These are phyloP conservation scores for Nosema granulosis DNA, from an alignment of 371 early-diverging fungal species.

Conservation along the genomic window DNA sequence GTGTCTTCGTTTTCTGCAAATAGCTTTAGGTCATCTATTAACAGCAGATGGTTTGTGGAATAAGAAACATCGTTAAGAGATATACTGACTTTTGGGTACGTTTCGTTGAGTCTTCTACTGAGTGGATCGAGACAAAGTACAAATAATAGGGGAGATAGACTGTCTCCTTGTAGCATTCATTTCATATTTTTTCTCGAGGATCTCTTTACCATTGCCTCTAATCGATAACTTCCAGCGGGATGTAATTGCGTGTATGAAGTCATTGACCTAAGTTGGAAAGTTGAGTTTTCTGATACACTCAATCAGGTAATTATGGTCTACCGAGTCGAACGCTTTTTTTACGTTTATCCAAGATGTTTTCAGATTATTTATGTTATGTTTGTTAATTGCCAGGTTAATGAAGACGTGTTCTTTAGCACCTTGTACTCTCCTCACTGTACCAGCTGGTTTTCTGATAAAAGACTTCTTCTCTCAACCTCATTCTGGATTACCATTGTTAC, in stretches of 20 bases:
- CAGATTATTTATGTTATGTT: background rate
- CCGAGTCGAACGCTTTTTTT: background rate
- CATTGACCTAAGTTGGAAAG: background rate
- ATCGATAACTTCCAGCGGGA: background rate
- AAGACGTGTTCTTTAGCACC: constrained; percentile 11
- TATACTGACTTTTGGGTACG: background rate
- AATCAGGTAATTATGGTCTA: background rate
- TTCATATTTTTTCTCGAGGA: constrained; percentile 2
- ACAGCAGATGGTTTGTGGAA: background rate
- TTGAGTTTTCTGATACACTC: background rate
- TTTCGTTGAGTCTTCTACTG: constrained; percentile 7
- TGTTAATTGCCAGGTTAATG: background rate
- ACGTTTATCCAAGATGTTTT: constrained; percentile 5
- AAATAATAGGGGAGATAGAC: constrained; percentile 25
- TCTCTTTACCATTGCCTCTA: background rate
- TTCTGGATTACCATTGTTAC: background rate
- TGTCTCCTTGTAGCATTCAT: constrained; percentile 30
- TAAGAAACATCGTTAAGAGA: background rate
- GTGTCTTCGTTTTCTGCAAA: background rate
- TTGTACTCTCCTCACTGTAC: constrained; percentile 21
- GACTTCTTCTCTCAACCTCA: background rate
- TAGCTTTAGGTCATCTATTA: background rate
- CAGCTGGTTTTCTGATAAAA: constrained; percentile 32
- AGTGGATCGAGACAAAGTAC: constrained; percentile 33
- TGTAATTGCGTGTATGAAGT: background rate